Conservation (phyloP, 108 stramenopile genomes). For the Skeletonema marinoi region DNA sequence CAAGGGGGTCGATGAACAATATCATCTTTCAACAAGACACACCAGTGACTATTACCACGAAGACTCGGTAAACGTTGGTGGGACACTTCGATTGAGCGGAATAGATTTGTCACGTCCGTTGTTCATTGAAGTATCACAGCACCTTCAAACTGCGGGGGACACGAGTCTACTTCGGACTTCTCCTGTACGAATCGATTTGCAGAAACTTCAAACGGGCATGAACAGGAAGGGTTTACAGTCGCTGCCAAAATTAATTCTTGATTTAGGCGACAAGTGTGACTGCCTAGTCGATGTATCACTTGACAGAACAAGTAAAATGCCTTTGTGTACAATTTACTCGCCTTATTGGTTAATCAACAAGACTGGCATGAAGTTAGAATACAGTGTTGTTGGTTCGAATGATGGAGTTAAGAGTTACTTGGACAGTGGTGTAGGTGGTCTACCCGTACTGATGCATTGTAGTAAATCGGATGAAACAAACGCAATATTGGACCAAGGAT, state of each 20-base stretch:
- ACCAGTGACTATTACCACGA: conserved; percentile 2
- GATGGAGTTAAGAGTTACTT: conserved; percentile 9
- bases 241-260: conserved; percentile 17
- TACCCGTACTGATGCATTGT: conserved; percentile 32
- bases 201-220: conserved; percentile 31
- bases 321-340: conserved; percentile 41
- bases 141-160: background rate
- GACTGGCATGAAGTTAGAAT: conserved; percentile 36
- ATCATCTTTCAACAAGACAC: conserved; percentile 11
- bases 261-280: conserved; percentile 33
- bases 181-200: conserved; percentile 24
- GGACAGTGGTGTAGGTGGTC: conserved; percentile 31
- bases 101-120: conserved; percentile 30
- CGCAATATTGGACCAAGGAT: background rate
- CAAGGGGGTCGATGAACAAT: conserved; percentile 11
- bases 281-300: conserved; percentile 25
- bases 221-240: conserved; percentile 28
- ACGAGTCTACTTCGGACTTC: conserved; percentile 24
- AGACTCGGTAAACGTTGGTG: conserved; percentile 9
- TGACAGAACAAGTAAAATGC: conserved; percentile 27
- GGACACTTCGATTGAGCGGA: conserved; percentile 38
- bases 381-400: conserved; percentile 1
- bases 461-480: conserved; percentile 19
- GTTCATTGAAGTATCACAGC: conserved; percentile 41
- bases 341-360: conserved; percentile 45